phyloP scores from a whole-genome alignment of 306 rosid genomes.

The Benincasa hispida region DNA sequence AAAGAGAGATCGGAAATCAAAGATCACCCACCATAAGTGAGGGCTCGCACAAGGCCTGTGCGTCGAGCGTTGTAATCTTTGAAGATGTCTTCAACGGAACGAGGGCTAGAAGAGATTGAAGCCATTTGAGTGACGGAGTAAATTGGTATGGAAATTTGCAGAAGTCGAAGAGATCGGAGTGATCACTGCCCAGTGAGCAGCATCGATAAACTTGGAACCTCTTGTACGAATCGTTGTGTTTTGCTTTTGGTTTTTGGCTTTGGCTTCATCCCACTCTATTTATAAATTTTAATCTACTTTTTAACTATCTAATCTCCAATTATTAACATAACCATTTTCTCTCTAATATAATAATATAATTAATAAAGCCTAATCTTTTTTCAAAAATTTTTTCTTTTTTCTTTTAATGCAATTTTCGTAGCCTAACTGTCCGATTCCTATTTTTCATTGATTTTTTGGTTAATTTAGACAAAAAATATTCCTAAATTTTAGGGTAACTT shows the following conservation, averaged over 20 bases:
- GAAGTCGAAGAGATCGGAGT: conserved; percentile 7
- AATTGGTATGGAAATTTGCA: not conserved
- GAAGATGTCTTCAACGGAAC: conserved; percentile 50
- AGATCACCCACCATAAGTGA: conserved; percentile 46
- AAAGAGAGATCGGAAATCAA: not conserved
- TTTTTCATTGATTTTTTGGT: no score
- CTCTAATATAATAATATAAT: not conserved
- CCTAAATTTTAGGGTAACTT: no score
- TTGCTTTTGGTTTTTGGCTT: not conserved
- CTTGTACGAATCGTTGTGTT: not conserved
- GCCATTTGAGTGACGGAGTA: conserved; percentile 9
- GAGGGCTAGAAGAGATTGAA: conserved; percentile 27
- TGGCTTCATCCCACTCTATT: not conserved
- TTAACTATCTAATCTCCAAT: not conserved
- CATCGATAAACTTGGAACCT: not conserved
- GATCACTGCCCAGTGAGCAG: conserved; percentile 9
- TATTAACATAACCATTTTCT: not conserved
- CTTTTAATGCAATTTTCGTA: no score
- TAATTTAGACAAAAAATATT: no score
- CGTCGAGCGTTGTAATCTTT: conserved; percentile 50
- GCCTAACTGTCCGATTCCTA: not conserved
- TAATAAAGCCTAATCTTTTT: not conserved
- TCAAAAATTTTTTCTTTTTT: no score
- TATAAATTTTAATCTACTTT: not conserved
- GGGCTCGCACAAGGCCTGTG: conserved; percentile 37